These are phyloP conservation scores for Bonnemaisonia californica DNA, from an alignment of 31 red algal genomes.

Conservation along the genomic window DNA sequence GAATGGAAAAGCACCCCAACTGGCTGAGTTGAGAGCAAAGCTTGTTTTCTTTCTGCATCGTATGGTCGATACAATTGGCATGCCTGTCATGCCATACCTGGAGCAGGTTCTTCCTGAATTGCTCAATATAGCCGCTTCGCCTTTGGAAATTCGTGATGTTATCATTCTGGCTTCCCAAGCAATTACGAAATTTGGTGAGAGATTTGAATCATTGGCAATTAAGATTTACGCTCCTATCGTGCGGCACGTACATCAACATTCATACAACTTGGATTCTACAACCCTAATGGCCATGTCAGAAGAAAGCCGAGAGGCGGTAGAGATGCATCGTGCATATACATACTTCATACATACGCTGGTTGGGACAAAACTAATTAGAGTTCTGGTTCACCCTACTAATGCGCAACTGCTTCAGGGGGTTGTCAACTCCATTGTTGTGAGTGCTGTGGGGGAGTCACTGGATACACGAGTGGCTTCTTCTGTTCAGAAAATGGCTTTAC, in stretches of 20 bases:
- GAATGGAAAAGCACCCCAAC: not conserved
- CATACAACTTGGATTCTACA: slow-evolving; percentile 35
- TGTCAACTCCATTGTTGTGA: slow-evolving; percentile 47
- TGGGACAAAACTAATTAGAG: slow-evolving; percentile 39
- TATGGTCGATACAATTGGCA: slow-evolving; percentile 87
- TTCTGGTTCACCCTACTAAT: slow-evolving; percentile 29
- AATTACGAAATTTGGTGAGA: slow-evolving; percentile 55
- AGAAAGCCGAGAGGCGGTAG: slow-evolving; percentile 63
- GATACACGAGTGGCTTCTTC: slow-evolving; percentile 60
- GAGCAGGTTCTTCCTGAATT: slow-evolving; percentile 66
- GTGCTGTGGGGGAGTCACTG: slow-evolving; percentile 56
- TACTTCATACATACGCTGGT: slow-evolving; percentile 73
- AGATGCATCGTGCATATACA: slow-evolving; percentile 67
- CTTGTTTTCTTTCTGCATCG: slow-evolving; percentile 77
- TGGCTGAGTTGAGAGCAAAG: slow-evolving; percentile 43
- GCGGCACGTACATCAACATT: slow-evolving; percentile 41
- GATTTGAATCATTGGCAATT: slow-evolving; percentile 27
- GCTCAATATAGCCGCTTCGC: slow-evolving; percentile 16
- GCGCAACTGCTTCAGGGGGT: slow-evolving; percentile 16
- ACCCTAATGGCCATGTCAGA: slow-evolving; percentile 70
- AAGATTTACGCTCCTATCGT: slow-evolving; percentile 53
- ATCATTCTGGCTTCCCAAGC: slow-evolving; percentile 60
- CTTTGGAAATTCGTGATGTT: slow-evolving; percentile 59
- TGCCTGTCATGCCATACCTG: slow-evolving; percentile 51
- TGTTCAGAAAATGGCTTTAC: slow-evolving; percentile 68